phyloP scores from a whole-genome alignment of 805 yeast genomes.

The Yamadazyma tumulicola region DNA sequence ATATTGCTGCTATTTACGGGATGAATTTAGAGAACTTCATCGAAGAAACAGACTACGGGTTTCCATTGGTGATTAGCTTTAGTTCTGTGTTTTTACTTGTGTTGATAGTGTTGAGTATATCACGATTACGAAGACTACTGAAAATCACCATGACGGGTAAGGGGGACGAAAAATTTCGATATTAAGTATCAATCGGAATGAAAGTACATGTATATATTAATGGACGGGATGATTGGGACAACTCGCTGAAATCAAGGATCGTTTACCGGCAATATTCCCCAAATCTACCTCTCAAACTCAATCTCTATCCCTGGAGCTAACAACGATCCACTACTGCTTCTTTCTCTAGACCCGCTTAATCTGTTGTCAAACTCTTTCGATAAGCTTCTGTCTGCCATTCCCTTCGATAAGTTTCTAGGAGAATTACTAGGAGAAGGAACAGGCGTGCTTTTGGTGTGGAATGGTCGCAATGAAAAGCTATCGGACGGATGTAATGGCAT shows the following conservation, averaged over 20 bases:
- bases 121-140: conserved; percentile 61
- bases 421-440: conserved; percentile 37
- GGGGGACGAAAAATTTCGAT: not conserved
- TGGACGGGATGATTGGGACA: conserved; percentile 2
- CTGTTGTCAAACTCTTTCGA: too few relatives aligned
- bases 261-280: too few relatives aligned
- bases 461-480: conserved; percentile 38
- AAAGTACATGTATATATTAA: conserved; percentile 3
- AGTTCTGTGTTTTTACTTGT: conserved; percentile 41
- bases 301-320: conserved; percentile 24
- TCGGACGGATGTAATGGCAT: conserved; percentile 19
- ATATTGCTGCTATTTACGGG: conserved; percentile 85
- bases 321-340: conserved; percentile 18
- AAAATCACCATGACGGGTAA: conserved; percentile 64
- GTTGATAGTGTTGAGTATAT: conserved; percentile 53
- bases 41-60: conserved; percentile 74
- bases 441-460: conserved; percentile 39
- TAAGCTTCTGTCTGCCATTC: conserved; percentile 1
- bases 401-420: conserved; percentile 23
- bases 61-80: conserved; percentile 40
- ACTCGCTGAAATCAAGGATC: not conserved
- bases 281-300: conserved; percentile 26
- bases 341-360: conserved; percentile 3
- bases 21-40: conserved; percentile 86
- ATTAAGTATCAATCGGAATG: too few relatives aligned